Base-by-base conservation (phyloP, 495 filamentous ascomycete genomes). In the Clavariopsis aquatica region DNA sequence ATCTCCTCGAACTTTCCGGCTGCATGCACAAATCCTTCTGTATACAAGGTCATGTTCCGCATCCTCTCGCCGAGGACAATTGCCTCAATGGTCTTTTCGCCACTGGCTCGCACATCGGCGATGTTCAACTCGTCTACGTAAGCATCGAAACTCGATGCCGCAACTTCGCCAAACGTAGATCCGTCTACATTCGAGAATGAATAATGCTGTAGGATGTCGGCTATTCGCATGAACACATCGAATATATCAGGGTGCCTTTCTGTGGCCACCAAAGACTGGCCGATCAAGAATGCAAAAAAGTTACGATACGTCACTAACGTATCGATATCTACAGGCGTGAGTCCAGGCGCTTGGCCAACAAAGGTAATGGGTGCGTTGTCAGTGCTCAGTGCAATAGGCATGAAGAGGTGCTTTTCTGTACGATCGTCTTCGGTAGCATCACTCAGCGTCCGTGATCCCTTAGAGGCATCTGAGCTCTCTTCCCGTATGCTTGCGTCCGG, bases 21-120 rank as follows among this genome's bases (percentile, higher is more conserved):
- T n/a, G 87, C 91, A 74, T 98, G 94, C 9, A 92, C 82, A 69
- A 96, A 98, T 6, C 88, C 92, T 71, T 97, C 92, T 61, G 90
- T 88, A 71, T 94, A 98, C 12, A 98, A 82, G 17, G 84, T 81
- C 73, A 85, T 87, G 52, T 85, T 96, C 36, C 85, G 85, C 84
- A 98, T 89, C 13, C 84, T 80, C 77, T 98, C 94, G 31, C 89
- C 92, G 43, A 98, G 77, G 23, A 98, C 82, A 45, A 98, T 82
- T 0, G 87, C 90, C 74, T 98, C 92, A 45, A 97, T 83, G 1
- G 91, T 96, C 78, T 95, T 94, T 71, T 96, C 93, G 10, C 89
- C 82, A 73, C 90, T 95, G 55, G 82, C 77, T 45, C 91, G 82
- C 29, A 96, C 87, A 75, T 98, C 93, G 17, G 84, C 89, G 45